Evolutionary conservation across 768 basidiomycete species (phyloP).

Genomic region (Pisolithus microcarpus): DNA sequence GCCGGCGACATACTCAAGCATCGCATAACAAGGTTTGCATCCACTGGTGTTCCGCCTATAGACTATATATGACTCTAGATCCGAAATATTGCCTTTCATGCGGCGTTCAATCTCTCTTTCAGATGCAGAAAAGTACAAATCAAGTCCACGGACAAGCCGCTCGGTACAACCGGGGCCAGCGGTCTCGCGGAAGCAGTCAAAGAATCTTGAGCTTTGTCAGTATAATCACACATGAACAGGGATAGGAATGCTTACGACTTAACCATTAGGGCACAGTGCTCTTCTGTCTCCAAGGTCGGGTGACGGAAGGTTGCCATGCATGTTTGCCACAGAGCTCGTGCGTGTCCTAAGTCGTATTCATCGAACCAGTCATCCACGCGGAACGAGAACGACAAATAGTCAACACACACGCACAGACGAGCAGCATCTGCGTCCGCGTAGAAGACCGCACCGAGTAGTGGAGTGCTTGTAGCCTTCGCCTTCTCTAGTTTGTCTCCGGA

Average conservation of each 20-base stretch:
- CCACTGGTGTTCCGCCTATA: constrained; percentile 50
- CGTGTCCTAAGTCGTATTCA: constrained; percentile 27
- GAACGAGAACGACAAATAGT: constrained; percentile 52
- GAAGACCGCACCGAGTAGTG: constrained; percentile 59
- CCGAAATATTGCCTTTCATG: constrained; percentile 29
- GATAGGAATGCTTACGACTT: constrained; percentile 25
- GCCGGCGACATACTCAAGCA: constrained; percentile 47
- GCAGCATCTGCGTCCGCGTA: constrained; percentile 51
- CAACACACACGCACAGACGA: constrained; percentile 56
- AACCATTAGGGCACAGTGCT: constrained; percentile 24
- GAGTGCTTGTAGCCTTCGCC: constrained; percentile 55
- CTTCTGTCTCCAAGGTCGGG: constrained; percentile 22
- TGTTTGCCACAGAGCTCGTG: constrained; percentile 24
- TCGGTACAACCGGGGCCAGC: constrained; percentile 34
- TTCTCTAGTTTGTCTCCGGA: constrained; percentile 28
- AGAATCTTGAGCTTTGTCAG: constrained; percentile 25
- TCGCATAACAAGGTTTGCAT: constrained; percentile 42
- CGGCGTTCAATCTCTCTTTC: constrained; percentile 39
- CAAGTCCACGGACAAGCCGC: constrained; percentile 36
- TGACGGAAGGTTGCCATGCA: constrained; percentile 26
- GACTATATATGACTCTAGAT: constrained; percentile 46
- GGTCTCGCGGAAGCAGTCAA: constrained; percentile 30
- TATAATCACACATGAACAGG: background rate
- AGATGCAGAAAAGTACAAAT: constrained; percentile 37
- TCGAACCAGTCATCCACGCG: constrained; percentile 38